Evolutionary conservation across 345 rosid genomes (phyloP), one percentile per base, ranked within the genome.

Genomic region (Eucalyptus pumila): DNA sequence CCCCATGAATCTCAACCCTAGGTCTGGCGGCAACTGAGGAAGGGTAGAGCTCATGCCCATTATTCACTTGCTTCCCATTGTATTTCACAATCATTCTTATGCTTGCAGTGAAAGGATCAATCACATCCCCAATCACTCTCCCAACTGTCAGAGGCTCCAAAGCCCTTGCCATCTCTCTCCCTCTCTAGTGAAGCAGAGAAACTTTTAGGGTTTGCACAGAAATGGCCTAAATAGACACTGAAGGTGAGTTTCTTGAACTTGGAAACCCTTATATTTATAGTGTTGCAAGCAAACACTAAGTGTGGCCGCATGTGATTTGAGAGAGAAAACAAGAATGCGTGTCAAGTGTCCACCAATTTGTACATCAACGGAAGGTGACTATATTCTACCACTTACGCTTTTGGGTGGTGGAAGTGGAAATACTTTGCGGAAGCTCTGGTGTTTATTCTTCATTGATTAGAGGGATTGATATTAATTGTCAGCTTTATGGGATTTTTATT

Each of bases 121-220:
- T 90, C 50, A 94, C 95, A 86, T 94, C 96, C 89, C 95, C 95
- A 42, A 94, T 87, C 44, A 94, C 96, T 90, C 96, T 88, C 51
- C 96, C 95, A 12, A 94, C 89, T 62, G 93, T 89, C 65, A 94
- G 90, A 56, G 96, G 95, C 80, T 94, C 94, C 69, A 86, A 32
- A 49, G 86, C 60, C 88, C 90, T 89, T 60, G 91, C 85, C 90
- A 89, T 90, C 72, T 69, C 47, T 40, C 47, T 40, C 81, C 40
- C 80, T 34, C 42, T 69, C 47, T 34, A 9, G 30, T 37, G 85
- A 76, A 76, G 85, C 47, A 76, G 85, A 76, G 47, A 76, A 76
- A 76, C 47, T 40, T 76, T 42, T 76, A 40, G 85, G 83, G 47
- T 40, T 40, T 40, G 85, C 85, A 40, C 27, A 76, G 85, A 76